Percentiles rank a stretch among this genome's conserved stretches.
Evolutionary conservation across 192 early-diverging fungal species (phyloP).

Genomic region (Gigaspora rosea): DNA sequence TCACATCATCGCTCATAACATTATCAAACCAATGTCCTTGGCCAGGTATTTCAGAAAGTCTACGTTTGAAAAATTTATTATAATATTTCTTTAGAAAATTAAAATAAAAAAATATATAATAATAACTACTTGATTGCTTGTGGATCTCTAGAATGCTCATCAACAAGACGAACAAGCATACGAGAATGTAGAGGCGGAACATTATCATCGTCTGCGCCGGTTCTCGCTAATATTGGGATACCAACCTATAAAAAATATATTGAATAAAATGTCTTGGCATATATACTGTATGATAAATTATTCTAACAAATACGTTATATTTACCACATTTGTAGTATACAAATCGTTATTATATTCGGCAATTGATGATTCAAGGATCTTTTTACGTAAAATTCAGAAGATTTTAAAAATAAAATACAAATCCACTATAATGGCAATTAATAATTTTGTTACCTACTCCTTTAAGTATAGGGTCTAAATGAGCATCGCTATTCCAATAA

Average conservation of each 20-base stretch:
- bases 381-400: neutral
- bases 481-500: conserved; percentile 60
- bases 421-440: neutral
- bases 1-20: conserved; percentile 54
- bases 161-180: conserved; percentile 61
- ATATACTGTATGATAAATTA: neutral
- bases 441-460: conserved; percentile 46
- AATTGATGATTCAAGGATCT: conserved; percentile 72
- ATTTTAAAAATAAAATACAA: neutral
- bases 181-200: conserved; percentile 72
- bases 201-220: conserved; percentile 69
- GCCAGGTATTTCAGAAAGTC: conserved; percentile 60
- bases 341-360: conserved; percentile 76
- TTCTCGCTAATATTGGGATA: conserved; percentile 62
- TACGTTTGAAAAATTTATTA: conserved; percentile 27
- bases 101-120: neutral
- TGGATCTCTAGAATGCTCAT: conserved; percentile 61
- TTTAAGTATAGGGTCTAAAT: conserved; percentile 64
- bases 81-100: neutral
- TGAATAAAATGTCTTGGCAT: neutral
- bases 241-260: conserved; percentile 48
- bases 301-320: conserved; percentile 1
- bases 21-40: conserved; percentile 72
- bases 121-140: conserved; percentile 47
- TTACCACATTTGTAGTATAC: conserved; percentile 67